Conservation (phyloP, 257 asterid genomes). For the Voacanga thouarsii region DNA sequence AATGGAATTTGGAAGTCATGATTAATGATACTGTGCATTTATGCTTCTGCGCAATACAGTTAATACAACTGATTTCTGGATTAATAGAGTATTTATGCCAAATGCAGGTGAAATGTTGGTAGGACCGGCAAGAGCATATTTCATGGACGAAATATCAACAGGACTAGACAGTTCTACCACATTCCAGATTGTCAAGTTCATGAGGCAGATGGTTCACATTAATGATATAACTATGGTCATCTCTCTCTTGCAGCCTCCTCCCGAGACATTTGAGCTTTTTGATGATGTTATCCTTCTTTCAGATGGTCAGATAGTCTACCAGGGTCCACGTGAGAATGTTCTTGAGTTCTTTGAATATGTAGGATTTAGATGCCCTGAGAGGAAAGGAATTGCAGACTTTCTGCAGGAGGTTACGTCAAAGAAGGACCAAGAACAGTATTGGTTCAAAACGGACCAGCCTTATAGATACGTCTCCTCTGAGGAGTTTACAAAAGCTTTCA, state of each 20-base stretch:
- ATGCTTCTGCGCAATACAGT: not conserved
- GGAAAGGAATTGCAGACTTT: slow-evolving; percentile 82
- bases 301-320: slow-evolving; percentile 68
- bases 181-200: slow-evolving; percentile 60
- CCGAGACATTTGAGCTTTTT: slow-evolving; percentile 64
- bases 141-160: slow-evolving; percentile 86
- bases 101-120: slow-evolving; percentile 79
- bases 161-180: slow-evolving; percentile 86
- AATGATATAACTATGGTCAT: slow-evolving; percentile 64
- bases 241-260: slow-evolving; percentile 75
- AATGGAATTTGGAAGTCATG: too few relatives aligned
- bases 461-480: slow-evolving; percentile 46
- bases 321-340: slow-evolving; percentile 66
- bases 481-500: slow-evolving; percentile 56
- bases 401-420: slow-evolving; percentile 84
- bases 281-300: slow-evolving; percentile 76
- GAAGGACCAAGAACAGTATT: slow-evolving; percentile 78
- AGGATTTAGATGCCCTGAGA: slow-evolving; percentile 81
- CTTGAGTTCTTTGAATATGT: slow-evolving; percentile 55
- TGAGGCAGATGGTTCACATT: slow-evolving; percentile 79
- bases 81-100: not conserved
- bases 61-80: not conserved
- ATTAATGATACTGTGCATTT: too few relatives aligned
- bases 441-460: slow-evolving; percentile 50
- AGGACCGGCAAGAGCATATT: slow-evolving; percentile 81